Conservation (phyloP, 371 early-diverging fungal genomes). For the Mucor racemosus region DNA sequence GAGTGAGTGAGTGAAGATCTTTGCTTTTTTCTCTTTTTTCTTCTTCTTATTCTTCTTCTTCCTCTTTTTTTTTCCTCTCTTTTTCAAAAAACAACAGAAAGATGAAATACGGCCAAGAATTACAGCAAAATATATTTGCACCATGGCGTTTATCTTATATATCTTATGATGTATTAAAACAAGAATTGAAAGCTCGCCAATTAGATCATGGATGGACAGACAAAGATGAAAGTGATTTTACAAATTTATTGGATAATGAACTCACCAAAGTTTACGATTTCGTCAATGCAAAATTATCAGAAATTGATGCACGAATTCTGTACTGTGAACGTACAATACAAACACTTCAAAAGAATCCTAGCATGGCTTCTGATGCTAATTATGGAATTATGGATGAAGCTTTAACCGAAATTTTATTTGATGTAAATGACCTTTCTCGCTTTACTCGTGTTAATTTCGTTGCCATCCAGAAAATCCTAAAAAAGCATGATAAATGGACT, state of each 20-base stretch:
- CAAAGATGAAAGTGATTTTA: constrained; percentile 80
- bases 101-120: constrained; percentile 54
- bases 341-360: constrained; percentile 26
- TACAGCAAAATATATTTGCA: constrained; percentile 48
- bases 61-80: neutral
- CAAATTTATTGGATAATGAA: constrained; percentile 80
- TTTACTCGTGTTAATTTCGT: constrained; percentile 92
- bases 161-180: constrained; percentile 89
- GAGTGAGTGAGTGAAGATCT: constrained; percentile 35
- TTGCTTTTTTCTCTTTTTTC: constrained; percentile 30
- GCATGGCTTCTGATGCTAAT: constrained; percentile 50
- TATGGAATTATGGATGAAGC: constrained; percentile 47
- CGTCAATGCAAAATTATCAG: constrained; percentile 69
- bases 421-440: constrained; percentile 86
- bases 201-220: constrained; percentile 52
- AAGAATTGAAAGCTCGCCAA: constrained; percentile 70
- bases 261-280: constrained; percentile 79
- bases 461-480: constrained; percentile 93
- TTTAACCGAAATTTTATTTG: constrained; percentile 45
- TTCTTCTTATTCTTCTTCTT: neutral
- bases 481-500: constrained; percentile 82
- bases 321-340: constrained; percentile 59
- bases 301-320: constrained; percentile 78
- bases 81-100: constrained; percentile 8
- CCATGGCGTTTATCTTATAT: constrained; percentile 92